Evolutionary conservation across 192 early-diverging fungal genomes (phyloP), one percentile per base, ranked within the genome.

Genomic region (Coemansia sp.): DNA sequence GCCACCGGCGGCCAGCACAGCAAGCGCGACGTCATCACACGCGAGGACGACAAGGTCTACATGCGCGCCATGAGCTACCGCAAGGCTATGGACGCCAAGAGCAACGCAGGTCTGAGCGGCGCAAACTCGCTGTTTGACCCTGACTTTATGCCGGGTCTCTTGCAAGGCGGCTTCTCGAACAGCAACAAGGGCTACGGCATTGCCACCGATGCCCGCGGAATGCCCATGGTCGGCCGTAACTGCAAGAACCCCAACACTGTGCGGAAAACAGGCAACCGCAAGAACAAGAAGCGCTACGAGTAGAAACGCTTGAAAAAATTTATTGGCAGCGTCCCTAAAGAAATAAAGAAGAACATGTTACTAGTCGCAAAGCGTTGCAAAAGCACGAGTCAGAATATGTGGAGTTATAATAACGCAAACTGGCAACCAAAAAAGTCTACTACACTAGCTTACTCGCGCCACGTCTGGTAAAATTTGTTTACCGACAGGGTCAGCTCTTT

Each of bases 31-130:
- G 78, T 98, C 54, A 89, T 94, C 35, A 84, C 96, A 29, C 89
- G 94, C 43, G 95, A 95, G 70, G 96, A 98, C 73, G 94, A 99
- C 65, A 87, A 88, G 36, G 95, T 96, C 69, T 97, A 90, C 69
- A 63, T 67, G 39, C 66, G 69, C 24, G 79, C 79, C 15, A 70
- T 82, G 43, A 38, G 49, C 29, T 62, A 82, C 60, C 75, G 75
- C 70, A 36, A 66, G 19, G 32, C 49, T 2, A 42, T 59, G 24
- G 79, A 82, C 20, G 64, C 67, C 1, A 76, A 73, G 64, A 43
- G 60, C 37, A 73, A 70, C 22, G 67, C 57, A 10, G 72, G 64
- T 0, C 29, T 71, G 32, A 53, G 72, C 37, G 79, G 73, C 36
- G 20, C 59, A 1, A 61, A 66, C n/a, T 65, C 67, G 40, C 64